Percentiles rank a stretch among this genome's conserved stretches.
Evolutionary conservation across 345 rosid species (phyloP).

Genomic region (Luvunga scandens): DNA sequence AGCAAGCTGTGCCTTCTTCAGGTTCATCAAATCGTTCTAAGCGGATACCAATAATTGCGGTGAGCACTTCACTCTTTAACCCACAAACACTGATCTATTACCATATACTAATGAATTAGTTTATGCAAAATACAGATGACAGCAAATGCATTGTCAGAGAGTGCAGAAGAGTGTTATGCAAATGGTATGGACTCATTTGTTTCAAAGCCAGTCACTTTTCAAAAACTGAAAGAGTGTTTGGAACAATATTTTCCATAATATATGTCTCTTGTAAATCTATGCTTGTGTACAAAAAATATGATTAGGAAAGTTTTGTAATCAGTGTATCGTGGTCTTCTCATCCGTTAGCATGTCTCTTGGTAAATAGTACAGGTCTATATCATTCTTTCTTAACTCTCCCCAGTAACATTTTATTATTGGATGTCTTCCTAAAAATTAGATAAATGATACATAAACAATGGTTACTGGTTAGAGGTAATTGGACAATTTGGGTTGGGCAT

Average conservation of each 20-base stretch:
- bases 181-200: conserved; percentile 95
- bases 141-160: conserved; percentile 88
- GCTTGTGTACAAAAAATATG: conserved; percentile 39
- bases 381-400: conserved; percentile 1
- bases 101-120: background rate
- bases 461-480: background rate
- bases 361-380: conserved; percentile 29
- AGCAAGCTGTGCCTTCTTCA: conserved; percentile 26
- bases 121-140: conserved; percentile 67
- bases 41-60: conserved; percentile 82
- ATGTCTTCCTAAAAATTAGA: background rate
- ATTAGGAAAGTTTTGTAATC: conserved; percentile 64
- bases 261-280: conserved; percentile 36
- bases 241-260: conserved; percentile 51
- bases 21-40: conserved; percentile 20
- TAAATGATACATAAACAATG: background rate
- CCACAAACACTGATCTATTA: background rate
- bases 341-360: conserved; percentile 24
- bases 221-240: conserved; percentile 71
- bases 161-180: conserved; percentile 84
- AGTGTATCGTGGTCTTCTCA: conserved; percentile 25
- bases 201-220: conserved; percentile 86
- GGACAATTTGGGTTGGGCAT: background rate
- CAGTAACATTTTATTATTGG: background rate
- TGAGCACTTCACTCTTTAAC: conserved; percentile 29